Conservation (phyloP, 495 filamentous ascomycete genomes). For the Lichenothelia convexa region DNA sequence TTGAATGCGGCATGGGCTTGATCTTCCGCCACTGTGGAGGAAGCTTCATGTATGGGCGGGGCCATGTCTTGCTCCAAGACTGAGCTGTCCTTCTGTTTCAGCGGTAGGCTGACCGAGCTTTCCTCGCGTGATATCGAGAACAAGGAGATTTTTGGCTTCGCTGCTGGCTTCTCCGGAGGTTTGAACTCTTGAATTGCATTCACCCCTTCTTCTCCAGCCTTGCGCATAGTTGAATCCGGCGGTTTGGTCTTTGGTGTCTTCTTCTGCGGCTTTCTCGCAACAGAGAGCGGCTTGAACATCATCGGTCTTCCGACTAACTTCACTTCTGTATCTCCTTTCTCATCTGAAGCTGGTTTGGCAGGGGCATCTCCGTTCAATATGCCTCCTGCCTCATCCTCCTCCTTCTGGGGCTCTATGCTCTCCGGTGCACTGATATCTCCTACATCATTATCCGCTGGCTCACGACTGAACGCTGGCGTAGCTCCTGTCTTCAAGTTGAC, state of each 20-base stretch:
- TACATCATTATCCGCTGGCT: conserved; percentile 11
- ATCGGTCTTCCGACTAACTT: conserved; percentile 58
- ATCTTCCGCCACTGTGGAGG: too few species aligned
- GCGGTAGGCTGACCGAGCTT: conserved; percentile 6
- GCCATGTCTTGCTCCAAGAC: too few species aligned
- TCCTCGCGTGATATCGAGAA: conserved; percentile 35
- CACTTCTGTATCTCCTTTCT: conserved; percentile 27
- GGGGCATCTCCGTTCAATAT: conserved; percentile 2
- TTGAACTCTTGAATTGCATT: conserved; percentile 6
- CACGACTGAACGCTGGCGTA: conserved; percentile 56
- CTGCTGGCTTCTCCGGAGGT: conserved; percentile 10
- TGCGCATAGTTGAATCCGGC: conserved; percentile 2
- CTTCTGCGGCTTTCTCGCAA: conserved; percentile 49
- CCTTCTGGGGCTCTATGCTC: too few species aligned
- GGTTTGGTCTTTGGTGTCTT: conserved; percentile 29
- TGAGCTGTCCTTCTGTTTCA: conserved; percentile 24
- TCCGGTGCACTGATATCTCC: neutral
- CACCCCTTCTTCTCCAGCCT: neutral
- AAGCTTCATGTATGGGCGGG: too few species aligned
- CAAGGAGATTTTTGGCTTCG: conserved; percentile 32
- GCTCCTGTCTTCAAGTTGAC: conserved; percentile 66
- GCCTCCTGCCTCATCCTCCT: conserved; percentile 3
- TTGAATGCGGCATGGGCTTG: too few species aligned
- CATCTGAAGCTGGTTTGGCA: neutral
- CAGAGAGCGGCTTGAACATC: conserved; percentile 79